These are phyloP conservation scores for Phylloporus sp. DNA, from an alignment of 768 basidiomycete species.

Conservation along the genomic window DNA sequence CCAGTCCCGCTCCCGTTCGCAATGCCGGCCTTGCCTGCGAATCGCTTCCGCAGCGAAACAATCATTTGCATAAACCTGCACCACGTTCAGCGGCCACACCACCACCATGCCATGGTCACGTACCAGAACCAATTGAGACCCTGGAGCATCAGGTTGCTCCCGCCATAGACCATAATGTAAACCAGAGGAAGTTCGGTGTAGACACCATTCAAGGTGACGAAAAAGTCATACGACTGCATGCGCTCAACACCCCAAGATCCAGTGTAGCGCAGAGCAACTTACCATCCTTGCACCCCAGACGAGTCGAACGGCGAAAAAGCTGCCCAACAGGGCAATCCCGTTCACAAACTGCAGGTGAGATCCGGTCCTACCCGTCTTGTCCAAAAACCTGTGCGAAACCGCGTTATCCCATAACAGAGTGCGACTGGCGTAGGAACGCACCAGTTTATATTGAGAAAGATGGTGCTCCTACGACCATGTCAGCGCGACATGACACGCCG, in stretches of 20 bases:
- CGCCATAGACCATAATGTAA: slow-evolving; percentile 47
- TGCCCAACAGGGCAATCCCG: slow-evolving; percentile 56
- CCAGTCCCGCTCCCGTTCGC: slow-evolving; percentile 13
- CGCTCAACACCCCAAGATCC: slow-evolving; percentile 2
- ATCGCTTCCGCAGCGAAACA: slow-evolving; percentile 56
- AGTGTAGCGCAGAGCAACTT: background rate
- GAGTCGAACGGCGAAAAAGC: slow-evolving; percentile 69
- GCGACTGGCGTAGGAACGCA: slow-evolving; percentile 27
- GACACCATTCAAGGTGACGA: slow-evolving; percentile 51
- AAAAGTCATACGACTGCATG: slow-evolving; percentile 61
- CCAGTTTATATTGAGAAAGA: slow-evolving; percentile 89
- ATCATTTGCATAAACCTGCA: slow-evolving; percentile 72
- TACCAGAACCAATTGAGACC: slow-evolving; percentile 77
- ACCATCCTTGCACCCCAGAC: slow-evolving; percentile 59
- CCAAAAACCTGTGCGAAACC: slow-evolving; percentile 56
- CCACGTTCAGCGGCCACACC: background rate
- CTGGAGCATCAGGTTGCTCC: slow-evolving; percentile 63
- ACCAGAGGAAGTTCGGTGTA: slow-evolving; percentile 48
- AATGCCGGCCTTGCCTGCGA: slow-evolving; percentile 30
- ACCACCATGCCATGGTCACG: slow-evolving; percentile 16
- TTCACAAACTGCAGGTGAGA: slow-evolving; percentile 64
- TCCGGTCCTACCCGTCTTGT: slow-evolving; percentile 72
- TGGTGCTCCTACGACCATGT: slow-evolving; percentile 53
- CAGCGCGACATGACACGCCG: background rate
- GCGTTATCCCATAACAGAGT: no score